Conservation (phyloP, 176 grass and related monocot genomes). For the Zoysia japonica region DNA sequence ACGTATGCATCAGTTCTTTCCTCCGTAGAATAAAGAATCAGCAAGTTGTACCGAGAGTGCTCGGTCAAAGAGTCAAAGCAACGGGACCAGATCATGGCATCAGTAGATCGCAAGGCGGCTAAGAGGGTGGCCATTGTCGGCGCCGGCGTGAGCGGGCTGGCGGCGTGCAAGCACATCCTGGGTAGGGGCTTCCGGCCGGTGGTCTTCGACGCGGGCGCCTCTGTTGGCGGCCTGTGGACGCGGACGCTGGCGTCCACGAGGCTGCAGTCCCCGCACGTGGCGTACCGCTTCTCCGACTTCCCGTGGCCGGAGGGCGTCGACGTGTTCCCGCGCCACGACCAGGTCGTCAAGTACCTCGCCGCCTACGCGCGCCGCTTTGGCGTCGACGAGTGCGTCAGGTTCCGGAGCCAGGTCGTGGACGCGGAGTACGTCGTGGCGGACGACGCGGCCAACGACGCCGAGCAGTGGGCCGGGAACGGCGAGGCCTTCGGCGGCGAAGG, state of each 20-base stretch:
- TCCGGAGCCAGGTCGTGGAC: constrained; percentile 42
- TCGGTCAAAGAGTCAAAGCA: too few species aligned
- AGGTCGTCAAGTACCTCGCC: constrained; percentile 62
- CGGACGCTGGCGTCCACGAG: constrained; percentile 57
- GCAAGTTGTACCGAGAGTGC: too few species aligned
- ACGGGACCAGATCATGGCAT: too few species aligned
- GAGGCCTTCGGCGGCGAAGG: constrained; percentile 64
- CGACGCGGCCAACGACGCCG: too few species aligned
- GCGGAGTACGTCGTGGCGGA: constrained; percentile 49
- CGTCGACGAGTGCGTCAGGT: constrained; percentile 50
- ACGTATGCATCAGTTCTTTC: too few species aligned
- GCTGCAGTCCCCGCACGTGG: constrained; percentile 50
- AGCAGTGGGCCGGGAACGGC: constrained; percentile 65
- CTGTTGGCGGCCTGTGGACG: constrained; percentile 68
- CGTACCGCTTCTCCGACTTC: constrained; percentile 75
- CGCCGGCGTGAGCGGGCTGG: constrained; percentile 73
- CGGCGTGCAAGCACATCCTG: constrained; percentile 74
- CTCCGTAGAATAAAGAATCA: too few species aligned
- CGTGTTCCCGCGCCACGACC: constrained; percentile 28
- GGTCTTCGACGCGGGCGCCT: constrained; percentile 53
- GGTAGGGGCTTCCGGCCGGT: constrained; percentile 62
- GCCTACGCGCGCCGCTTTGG: constrained; percentile 76
- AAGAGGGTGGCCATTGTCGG: constrained; percentile 68
- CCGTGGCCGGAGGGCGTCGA: constrained; percentile 65
- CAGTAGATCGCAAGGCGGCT: too few species aligned